Evolutionary conservation across 2,329 filamentous ascomycete species (phyloP).

Genomic region (Ophiosphaerella herpotricha): DNA sequence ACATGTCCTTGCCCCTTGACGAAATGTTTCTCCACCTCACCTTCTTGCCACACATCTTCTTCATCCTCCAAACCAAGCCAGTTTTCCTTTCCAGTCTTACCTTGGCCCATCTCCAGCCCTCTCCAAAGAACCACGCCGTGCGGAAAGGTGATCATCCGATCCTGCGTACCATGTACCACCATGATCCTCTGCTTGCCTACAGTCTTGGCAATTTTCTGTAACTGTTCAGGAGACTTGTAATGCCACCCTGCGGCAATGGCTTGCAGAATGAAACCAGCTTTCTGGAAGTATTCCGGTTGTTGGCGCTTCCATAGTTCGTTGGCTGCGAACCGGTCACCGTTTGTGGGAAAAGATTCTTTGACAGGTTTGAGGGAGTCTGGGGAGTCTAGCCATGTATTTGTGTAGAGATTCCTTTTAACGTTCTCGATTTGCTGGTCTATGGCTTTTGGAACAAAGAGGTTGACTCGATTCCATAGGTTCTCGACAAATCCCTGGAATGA

Average conservation of each 20-base stretch:
- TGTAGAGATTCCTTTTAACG: conserved; percentile 70
- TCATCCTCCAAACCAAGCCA: conserved; percentile 41
- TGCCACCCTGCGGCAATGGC: conserved; percentile 80
- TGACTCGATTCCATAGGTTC: conserved; percentile 64
- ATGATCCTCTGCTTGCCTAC: conserved; percentile 76
- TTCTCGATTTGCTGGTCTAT: conserved; percentile 68
- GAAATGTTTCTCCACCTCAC: conserved; percentile 60
- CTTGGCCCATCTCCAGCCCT: conserved; percentile 63
- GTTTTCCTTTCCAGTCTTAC: conserved; percentile 38
- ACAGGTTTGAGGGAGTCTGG: conserved; percentile 60
- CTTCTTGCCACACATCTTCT: conserved; percentile 44
- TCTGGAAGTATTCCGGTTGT: conserved; percentile 64
- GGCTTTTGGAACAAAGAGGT: conserved; percentile 69
- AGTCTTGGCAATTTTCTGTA: conserved; percentile 66
- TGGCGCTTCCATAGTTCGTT: conserved; percentile 75
- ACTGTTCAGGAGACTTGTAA: conserved; percentile 69
- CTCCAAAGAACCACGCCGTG: conserved; percentile 72
- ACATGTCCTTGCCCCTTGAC: conserved; percentile 78
- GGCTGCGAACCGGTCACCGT: conserved; percentile 81
- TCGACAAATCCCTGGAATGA: conserved; percentile 55
- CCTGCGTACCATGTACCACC: conserved; percentile 74
- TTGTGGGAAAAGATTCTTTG: conserved; percentile 66
- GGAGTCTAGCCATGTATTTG: conserved; percentile 62
- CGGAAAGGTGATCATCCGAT: conserved; percentile 76
- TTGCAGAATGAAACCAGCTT: conserved; percentile 74